Percentiles rank a stretch among this genome's conserved stretches.
Conservation (phyloP, 768 basidiomycete species). For the Boletus sensibilis region DNA sequence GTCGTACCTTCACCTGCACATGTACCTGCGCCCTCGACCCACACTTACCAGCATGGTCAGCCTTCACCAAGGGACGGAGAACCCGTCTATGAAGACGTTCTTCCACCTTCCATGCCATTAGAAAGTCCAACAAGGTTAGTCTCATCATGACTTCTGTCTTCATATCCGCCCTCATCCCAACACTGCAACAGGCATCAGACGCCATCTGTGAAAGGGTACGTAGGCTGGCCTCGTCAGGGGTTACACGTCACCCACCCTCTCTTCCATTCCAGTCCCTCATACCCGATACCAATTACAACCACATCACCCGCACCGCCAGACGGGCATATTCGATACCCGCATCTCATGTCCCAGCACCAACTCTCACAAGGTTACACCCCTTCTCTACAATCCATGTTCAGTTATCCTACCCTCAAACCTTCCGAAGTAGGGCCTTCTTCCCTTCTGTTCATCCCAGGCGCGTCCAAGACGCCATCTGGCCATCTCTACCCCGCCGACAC, state of each 20-base stretch:
- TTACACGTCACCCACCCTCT: slow-evolving; percentile 9
- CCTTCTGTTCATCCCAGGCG: slow-evolving; percentile 43
- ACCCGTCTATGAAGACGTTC: slow-evolving; percentile 29
- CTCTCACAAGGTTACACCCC: slow-evolving; percentile 75
- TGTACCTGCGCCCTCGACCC: slow-evolving; percentile 30
- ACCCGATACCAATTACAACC: slow-evolving; percentile 65
- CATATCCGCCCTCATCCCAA: slow-evolving; percentile 36
- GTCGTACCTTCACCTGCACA: slow-evolving; percentile 29
- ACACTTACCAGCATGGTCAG: slow-evolving; percentile 36
- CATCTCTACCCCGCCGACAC: slow-evolving; percentile 34
- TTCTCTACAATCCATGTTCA: slow-evolving; percentile 75
- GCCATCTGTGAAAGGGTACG: slow-evolving; percentile 39
- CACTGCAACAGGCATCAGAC: slow-evolving; percentile 24
- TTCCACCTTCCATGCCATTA: slow-evolving; percentile 53
- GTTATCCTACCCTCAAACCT: slow-evolving; percentile 34
- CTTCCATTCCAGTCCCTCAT: slow-evolving; percentile 32
- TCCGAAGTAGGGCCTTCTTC: slow-evolving; percentile 40
- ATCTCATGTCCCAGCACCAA: slow-evolving; percentile 79
- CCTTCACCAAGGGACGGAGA: slow-evolving; percentile 31
- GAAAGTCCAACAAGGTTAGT: slow-evolving; percentile 61
- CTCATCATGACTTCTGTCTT: slow-evolving; percentile 36
- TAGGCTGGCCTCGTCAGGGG: slow-evolving; percentile 8
- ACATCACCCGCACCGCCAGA: slow-evolving; percentile 59
- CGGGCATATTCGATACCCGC: slow-evolving; percentile 55
- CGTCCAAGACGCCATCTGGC: slow-evolving; percentile 23